phyloP scores from a whole-genome alignment of 345 rosid genomes.

The Rhodomyrtus tomentosa region DNA sequence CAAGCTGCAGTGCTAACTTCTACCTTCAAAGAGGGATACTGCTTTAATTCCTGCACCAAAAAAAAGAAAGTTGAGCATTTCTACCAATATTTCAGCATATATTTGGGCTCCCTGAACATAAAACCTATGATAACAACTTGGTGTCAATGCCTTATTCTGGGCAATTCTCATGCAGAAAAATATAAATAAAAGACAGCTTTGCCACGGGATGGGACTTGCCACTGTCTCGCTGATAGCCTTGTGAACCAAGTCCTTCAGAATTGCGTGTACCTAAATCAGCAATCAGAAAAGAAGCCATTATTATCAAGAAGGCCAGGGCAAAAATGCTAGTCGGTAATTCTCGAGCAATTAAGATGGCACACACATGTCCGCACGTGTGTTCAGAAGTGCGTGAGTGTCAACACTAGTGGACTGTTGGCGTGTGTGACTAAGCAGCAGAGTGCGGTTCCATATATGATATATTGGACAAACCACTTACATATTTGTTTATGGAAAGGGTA shows the following conservation, averaged over 20 bases:
- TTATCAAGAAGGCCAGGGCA: neutral
- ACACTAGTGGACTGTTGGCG: neutral
- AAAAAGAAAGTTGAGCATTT: neutral
- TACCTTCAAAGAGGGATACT: slow-evolving; percentile 78
- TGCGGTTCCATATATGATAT: neutral
- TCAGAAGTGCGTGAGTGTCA: neutral
- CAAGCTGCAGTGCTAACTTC: slow-evolving; percentile 79
- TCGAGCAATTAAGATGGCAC: neutral
- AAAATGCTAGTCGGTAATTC: neutral
- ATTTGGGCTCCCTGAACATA: neutral
- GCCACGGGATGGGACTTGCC: slow-evolving; percentile 23
- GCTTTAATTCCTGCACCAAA: slow-evolving; percentile 66
- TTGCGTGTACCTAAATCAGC: slow-evolving; percentile 50
- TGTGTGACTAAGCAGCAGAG: neutral
- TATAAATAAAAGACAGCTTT: neutral
- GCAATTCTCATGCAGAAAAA: neutral
- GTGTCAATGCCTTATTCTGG: neutral
- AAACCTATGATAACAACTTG: neutral
- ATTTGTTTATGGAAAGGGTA: neutral
- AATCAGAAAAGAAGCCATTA: neutral
- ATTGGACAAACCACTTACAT: neutral
- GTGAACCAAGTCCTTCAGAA: slow-evolving; percentile 80
- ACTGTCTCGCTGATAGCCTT: slow-evolving; percentile 57
- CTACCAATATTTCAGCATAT: neutral
- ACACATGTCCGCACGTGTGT: neutral